Evolutionary conservation across 2,329 filamentous ascomycete genomes (phyloP), one percentile per base, ranked within the genome.

Genomic region (Phialophora macrospora): DNA sequence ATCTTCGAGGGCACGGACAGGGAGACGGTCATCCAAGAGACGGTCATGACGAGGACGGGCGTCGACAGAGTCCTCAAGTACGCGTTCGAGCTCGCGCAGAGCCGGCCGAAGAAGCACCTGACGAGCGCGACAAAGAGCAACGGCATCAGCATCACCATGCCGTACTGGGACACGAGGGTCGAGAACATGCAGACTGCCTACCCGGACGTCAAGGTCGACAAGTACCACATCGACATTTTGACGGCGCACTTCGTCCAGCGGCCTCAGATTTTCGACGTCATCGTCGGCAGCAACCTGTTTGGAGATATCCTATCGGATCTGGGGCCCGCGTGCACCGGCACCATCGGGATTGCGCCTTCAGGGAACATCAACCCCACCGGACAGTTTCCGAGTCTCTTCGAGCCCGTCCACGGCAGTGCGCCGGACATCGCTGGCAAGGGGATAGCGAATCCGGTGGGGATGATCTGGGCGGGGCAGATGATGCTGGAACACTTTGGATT

Each of bases 71-170:
- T 99, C 63, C 88, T 98, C 73, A 90, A 93, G 77, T 99, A 93
- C 80, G 95, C 95, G 75, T 99, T 99, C 88, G 94, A 98, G 84
- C 92, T 98, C 79, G 95, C 95, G 73, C 87, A 95, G 82, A 87
- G 91, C 74, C 90, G 97, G 77, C 93, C 93, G 81, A 91, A 92
- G 85, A 93, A 88, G 78, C 95, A 99, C 90, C 98, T 99, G 88
- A 95, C 95, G 80, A 98, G 94, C 78, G 98, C 98, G 84, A 99
- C 98, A 93, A 99, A 99, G 91, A 93, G 90, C 77, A 95, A 99
- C 80, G 95, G 95, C 82, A 91, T 99, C 70, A 98, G 98, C 88
- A 87, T 98, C 74, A 91, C 87, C 80, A 92, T 90, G 71, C 95
- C 90, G 73, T 71, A 70, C 62, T 71, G 69, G 69, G 69, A 71